Percentiles rank a stretch among this genome's conserved stretches.
Conservation (phyloP, 108 stramenopile species). For the Schizochytrium sp. region DNA sequence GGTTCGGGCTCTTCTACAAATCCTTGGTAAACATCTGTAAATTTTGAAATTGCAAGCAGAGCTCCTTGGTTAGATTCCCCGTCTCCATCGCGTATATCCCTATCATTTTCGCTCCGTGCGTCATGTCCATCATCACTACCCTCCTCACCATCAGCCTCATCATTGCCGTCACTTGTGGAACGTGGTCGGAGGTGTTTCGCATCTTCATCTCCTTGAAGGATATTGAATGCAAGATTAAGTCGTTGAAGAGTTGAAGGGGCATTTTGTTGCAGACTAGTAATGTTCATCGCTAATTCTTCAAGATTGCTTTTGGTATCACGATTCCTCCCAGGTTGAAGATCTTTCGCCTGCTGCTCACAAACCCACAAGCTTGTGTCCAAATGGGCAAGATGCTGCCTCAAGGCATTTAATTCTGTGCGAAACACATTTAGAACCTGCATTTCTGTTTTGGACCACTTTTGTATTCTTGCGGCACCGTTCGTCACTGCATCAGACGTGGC, state of each 20-base stretch:
- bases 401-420: not conserved
- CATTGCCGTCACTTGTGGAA: no score
- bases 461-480: not conserved
- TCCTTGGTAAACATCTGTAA: conserved; percentile 16
- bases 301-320: no score
- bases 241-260: no score
- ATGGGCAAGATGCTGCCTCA: not conserved
- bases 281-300: no score
- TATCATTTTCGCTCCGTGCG: not conserved
- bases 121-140: not conserved
- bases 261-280: no score
- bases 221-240: no score
- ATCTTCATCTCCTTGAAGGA: no score
- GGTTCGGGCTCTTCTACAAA: not conserved
- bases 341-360: not conserved
- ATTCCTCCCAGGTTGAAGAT: no score
- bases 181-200: no score
- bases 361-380: not conserved
- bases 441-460: not conserved
- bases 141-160: not conserved
- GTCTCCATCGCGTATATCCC: not conserved
- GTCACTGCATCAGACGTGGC: no score
- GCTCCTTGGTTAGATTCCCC: not conserved
- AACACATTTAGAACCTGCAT: not conserved
- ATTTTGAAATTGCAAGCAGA: not conserved